A percentile compares a stretch with the other conserved stretches of the same genome.
phyloP scores from a whole-genome alignment of 441 rosid species.

The Adansonia grandidieri region DNA sequence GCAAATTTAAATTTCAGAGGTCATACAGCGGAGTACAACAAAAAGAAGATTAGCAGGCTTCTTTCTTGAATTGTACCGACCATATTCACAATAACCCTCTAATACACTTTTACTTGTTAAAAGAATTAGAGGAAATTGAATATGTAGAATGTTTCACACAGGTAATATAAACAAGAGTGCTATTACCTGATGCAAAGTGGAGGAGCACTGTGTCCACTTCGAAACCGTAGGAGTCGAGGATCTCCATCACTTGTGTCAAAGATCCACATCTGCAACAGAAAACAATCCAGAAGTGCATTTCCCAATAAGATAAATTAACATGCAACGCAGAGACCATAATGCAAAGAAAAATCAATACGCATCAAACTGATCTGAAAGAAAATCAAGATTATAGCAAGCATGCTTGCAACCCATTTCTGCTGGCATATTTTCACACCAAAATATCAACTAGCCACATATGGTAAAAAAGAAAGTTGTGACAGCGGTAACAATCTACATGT shows the following conservation, averaged over 20 bases:
- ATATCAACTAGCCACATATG: constrained; percentile 2
- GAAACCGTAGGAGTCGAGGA: constrained; percentile 94
- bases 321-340: constrained; percentile 11
- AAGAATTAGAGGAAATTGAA: background rate
- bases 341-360: background rate
- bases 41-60: background rate
- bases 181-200: constrained; percentile 88
- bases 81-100: background rate
- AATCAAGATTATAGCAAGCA: background rate
- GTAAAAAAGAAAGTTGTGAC: background rate
- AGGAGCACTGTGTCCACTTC: constrained; percentile 99
- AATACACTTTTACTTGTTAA: background rate
- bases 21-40: background rate
- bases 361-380: background rate
- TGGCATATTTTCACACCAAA: background rate
- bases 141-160: background rate
- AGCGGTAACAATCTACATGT: background rate
- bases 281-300: constrained; percentile 10
- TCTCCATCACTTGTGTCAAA: constrained; percentile 94
- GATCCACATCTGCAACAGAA: constrained; percentile 79
- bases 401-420: constrained; percentile 9
- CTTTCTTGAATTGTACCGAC: background rate
- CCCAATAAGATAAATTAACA: constrained; percentile 1
- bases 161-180: background rate
- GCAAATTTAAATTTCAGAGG: background rate